phyloP scores from a whole-genome alignment of 495 filamentous ascomycete genomes.

The Symbiotaphrina buchneri region DNA sequence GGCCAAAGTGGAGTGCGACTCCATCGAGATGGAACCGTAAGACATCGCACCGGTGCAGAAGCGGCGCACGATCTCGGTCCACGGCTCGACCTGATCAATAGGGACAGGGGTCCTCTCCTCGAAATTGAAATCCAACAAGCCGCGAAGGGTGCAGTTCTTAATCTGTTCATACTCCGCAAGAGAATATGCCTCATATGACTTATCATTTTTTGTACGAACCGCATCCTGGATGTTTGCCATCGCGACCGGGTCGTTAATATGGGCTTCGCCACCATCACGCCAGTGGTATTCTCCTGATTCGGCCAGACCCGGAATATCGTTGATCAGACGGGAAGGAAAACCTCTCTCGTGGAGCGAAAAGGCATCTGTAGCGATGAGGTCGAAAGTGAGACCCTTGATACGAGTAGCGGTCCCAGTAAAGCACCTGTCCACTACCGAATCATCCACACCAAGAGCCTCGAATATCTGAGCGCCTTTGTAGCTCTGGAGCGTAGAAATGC shows the following conservation, averaged over 20 bases:
- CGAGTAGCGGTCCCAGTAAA: slow-evolving; percentile 92
- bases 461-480: slow-evolving; percentile 99
- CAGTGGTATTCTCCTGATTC: slow-evolving; percentile 99
- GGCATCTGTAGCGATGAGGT: slow-evolving; percentile 87
- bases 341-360: slow-evolving; percentile 94
- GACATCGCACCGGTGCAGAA: slow-evolving; percentile 99
- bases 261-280: slow-evolving; percentile 96
- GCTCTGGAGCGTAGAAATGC: slow-evolving; percentile 91
- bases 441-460: slow-evolving; percentile 93
- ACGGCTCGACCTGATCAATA: slow-evolving; percentile 96
- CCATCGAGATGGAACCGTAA: slow-evolving; percentile 98
- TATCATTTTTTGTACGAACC: slow-evolving; percentile 96
- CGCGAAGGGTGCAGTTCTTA: slow-evolving; percentile 91
- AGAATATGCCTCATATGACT: slow-evolving; percentile 97
- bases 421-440: slow-evolving; percentile 86
- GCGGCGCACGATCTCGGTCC: slow-evolving; percentile 95
- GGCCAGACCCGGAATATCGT: slow-evolving; percentile 61
- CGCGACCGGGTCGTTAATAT: slow-evolving; percentile 86
- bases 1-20: slow-evolving; percentile 91
- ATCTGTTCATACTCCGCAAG: slow-evolving; percentile 89
- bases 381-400: slow-evolving; percentile 89
- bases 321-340: slow-evolving; percentile 63
- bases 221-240: slow-evolving; percentile 98
- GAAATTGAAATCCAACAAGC: slow-evolving; percentile 94
- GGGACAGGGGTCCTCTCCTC: slow-evolving; percentile 70